phyloP scores from a whole-genome alignment of 306 rosid species.

The Cotoneaster glaucophyllus region DNA sequence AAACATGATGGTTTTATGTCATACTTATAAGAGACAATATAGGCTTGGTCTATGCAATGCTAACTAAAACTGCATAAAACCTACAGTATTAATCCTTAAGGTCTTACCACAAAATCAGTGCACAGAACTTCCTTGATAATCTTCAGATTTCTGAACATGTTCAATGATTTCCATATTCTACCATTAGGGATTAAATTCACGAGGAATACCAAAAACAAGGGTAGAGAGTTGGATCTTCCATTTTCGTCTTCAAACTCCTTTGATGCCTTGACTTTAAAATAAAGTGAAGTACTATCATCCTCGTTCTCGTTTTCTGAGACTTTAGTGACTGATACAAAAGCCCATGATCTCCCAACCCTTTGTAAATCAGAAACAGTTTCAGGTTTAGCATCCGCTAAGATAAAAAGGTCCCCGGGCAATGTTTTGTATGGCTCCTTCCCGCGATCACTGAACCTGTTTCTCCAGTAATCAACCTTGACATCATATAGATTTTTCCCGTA shows the following conservation, averaged over 20 bases:
- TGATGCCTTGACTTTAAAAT: slow-evolving; percentile 39
- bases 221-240: no score
- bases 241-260: slow-evolving; percentile 16
- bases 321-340: slow-evolving; percentile 32
- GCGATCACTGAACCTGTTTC: slow-evolving; percentile 33
- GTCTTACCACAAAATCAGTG: slow-evolving; percentile 37
- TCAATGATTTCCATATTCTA: slow-evolving; percentile 57
- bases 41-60: neutral
- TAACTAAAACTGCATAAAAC: neutral
- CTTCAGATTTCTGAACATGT: slow-evolving; percentile 26
- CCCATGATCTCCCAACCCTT: slow-evolving; percentile 48
- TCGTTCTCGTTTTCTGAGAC: slow-evolving; percentile 23
- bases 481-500: slow-evolving; percentile 18
- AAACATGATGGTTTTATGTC: neutral
- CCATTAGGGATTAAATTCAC: slow-evolving; percentile 36
- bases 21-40: neutral
- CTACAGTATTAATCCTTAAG: neutral
- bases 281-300: slow-evolving; percentile 23
- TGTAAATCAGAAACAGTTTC: slow-evolving; percentile 40
- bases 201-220: slow-evolving; percentile 40
- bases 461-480: slow-evolving; percentile 39
- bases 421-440: slow-evolving; percentile 60
- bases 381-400: slow-evolving; percentile 52
- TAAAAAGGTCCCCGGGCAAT: slow-evolving; percentile 55
- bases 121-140: slow-evolving; percentile 33